Base-by-base conservation (phyloP, 169 alveolate species). In the Blepharisma undulans region DNA sequence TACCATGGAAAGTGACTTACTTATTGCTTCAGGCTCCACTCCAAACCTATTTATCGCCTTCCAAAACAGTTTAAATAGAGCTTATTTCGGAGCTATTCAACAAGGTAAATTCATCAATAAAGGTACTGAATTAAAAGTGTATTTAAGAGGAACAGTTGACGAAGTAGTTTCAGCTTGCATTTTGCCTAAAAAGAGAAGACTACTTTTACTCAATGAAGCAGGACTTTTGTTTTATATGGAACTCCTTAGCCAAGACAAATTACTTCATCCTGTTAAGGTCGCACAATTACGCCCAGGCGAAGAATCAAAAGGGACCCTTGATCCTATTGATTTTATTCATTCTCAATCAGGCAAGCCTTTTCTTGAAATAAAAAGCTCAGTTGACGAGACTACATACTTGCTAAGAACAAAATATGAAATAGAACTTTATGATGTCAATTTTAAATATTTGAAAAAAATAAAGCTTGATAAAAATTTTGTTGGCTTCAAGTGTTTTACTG, bases 371-470 rank as follows among this genome's bases (percentile, higher is more conserved):
- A 22, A 82, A 36, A 8, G 29, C 32, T 22, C 89, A 4, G 27
- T 1, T 22, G 89, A 82, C n/a, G 89, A 82, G 14, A 33, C 27
- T 1, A 30, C 18, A 22, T 82, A 36, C n/a, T 22, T 22, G 7
- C 6, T 48, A 4, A n/a, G 5, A 4, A 34, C 60, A 0, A 12
- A 82, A 36, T 0, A 0, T 0, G 60, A 22, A 1, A 82, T 82
- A 1, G 89, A 82, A 48, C 27, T 22, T 22, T 82, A 82, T 32
- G 89, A 82, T 82, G 6, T 48, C n/a, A 82, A 82, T 59, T 82
- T 82, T 36, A 82, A 21, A 2, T 22, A 12, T 21, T 32, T 32
- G 22, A 27, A 82, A 6, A 21, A 8, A 21, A 82, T 12, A 3
- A 4, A 2, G 2, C 3, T 82, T 34, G 48, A 10, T 18, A n/a